Evolutionary conservation across 805 yeast species (phyloP), one percentile per base, ranked within the genome.

Genomic region (Schwanniomyces polymorphus): DNA sequence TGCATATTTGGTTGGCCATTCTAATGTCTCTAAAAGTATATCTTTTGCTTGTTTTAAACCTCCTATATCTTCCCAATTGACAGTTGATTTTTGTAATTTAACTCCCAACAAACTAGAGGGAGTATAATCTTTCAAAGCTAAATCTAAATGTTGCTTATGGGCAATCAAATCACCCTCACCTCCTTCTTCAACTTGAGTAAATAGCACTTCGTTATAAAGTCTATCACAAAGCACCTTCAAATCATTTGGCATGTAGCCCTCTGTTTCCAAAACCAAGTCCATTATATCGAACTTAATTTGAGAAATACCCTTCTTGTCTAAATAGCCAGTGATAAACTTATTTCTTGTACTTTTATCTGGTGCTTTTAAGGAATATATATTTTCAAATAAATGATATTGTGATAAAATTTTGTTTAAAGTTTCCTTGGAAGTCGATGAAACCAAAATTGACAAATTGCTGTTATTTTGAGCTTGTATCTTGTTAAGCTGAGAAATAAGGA

Each of bases 1-100:
- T 0, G 97, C 95, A 61, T 92, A 92, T 58, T 85, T 90, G 1
- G 96, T 89, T 2, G 99, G 99, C 97, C 97, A 92, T 60, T 94
- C 98, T 28, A 92, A 68, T 0, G 98, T 94, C 61, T 92, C 98
- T 43, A 90, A 64, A 8, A 92, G 67, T 0, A 89, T 72, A 8
- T 78, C 73, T 59, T 92, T 92, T 1, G 95, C 94, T 12, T 82
- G 86, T 16, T 69, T 69, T 45, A 92, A 70, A 0, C 97, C 99
- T 6, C 98, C 99, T 53, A 92, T 89, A 55, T 91, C 96, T 2
- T 74, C 57, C 99, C 99, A 92, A 40, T 79, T 78, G 0, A 84
- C 80, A 1, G 82, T 67, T 0, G 92, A 83, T 57, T 88, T 90
- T 54, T 90, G 90, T 9, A 91, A 71, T 60, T 90, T 89, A 6